Conservation (phyloP, 768 basidiomycete species). For the Termitomyces sp. region DNA sequence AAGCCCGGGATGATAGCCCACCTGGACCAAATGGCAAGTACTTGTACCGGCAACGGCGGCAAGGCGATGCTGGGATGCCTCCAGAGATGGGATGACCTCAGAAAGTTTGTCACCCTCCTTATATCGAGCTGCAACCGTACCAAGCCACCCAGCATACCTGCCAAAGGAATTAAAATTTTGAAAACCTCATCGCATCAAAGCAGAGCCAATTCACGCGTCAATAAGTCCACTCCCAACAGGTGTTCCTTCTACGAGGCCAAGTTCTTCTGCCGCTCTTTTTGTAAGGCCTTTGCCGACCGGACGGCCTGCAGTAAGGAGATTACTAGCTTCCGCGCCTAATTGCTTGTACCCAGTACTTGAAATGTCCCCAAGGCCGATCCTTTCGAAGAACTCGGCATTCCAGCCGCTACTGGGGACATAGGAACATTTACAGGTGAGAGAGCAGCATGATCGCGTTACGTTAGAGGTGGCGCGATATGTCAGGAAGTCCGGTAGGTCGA, state of each 20-base stretch:
- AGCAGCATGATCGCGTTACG: slow-evolving; percentile 81
- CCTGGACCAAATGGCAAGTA: slow-evolving; percentile 93
- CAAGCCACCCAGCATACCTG: slow-evolving; percentile 95
- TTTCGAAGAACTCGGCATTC: slow-evolving; percentile 82
- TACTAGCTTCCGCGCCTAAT: slow-evolving; percentile 63
- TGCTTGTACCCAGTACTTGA: slow-evolving; percentile 67
- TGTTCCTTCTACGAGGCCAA: slow-evolving; percentile 83
- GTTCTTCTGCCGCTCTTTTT: slow-evolving; percentile 72
- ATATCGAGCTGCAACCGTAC: slow-evolving; percentile 84
- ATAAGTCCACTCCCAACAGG: slow-evolving; percentile 94
- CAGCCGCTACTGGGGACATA: slow-evolving; percentile 86
- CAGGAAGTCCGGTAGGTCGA: slow-evolving; percentile 92
- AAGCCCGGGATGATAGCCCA: slow-evolving; percentile 17
- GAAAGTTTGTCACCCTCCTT: slow-evolving; percentile 50
- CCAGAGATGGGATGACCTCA: slow-evolving; percentile 51
- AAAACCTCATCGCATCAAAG: background rate
- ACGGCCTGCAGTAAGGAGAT: slow-evolving; percentile 76
- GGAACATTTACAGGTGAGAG: slow-evolving; percentile 94
- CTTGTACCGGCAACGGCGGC: slow-evolving; percentile 96
- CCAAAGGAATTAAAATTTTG: background rate
- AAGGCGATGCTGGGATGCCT: slow-evolving; percentile 77
- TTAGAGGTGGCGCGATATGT: slow-evolving; percentile 87
- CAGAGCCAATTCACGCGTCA: slow-evolving; percentile 68
- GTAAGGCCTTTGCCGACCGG: slow-evolving; percentile 86
- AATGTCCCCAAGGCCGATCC: slow-evolving; percentile 77